Conservation (phyloP, 176 grass and related monocot species). For the Musa beccarii region DNA sequence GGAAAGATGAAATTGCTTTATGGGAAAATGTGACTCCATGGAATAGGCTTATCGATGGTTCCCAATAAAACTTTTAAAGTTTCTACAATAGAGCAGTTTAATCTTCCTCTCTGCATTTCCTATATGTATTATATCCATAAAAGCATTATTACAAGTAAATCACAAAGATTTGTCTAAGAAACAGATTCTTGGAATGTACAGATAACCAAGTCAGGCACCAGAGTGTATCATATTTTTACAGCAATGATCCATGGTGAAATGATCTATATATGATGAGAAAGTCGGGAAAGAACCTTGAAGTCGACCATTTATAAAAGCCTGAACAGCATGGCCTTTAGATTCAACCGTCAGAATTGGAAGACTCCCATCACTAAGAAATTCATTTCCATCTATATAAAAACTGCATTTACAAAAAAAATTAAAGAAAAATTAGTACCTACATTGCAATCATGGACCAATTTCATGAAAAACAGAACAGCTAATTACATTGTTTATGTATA, state of each 20-base stretch:
- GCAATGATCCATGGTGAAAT: background rate
- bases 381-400: conserved; percentile 49
- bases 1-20: too few relatives aligned
- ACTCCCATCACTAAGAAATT: conserved; percentile 24
- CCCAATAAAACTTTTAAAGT: too few relatives aligned
- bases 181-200: too few relatives aligned
- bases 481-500: background rate
- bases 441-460: background rate
- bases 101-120: too few relatives aligned
- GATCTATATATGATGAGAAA: background rate
- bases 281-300: conserved; percentile 55
- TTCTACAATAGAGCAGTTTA: too few relatives aligned
- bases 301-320: conserved; percentile 65
- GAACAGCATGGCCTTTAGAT: conserved; percentile 83
- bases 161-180: too few relatives aligned
- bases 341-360: conserved; percentile 46
- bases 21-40: too few relatives aligned
- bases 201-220: too few relatives aligned
- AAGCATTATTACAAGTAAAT: too few relatives aligned
- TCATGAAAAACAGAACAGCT: background rate
- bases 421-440: conserved; percentile 15
- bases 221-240: too few relatives aligned
- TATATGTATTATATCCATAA: too few relatives aligned
- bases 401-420: conserved; percentile 32
- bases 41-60: too few relatives aligned